Conservation (phyloP, 129 eudicot genomes). For the Flaveria bidentis region DNA sequence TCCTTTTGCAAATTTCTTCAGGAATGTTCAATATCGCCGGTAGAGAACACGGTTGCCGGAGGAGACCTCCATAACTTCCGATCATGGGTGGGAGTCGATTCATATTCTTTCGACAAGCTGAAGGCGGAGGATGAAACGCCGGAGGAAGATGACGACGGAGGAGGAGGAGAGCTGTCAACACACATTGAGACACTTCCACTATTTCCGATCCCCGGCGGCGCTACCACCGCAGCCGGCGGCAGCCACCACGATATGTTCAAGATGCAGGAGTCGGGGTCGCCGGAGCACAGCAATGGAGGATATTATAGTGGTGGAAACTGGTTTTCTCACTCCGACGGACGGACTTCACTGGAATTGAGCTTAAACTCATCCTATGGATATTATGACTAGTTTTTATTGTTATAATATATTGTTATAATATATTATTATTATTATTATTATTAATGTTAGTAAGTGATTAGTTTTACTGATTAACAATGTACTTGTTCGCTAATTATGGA, state of each 20-base stretch:
- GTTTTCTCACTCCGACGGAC: conserved; percentile 33
- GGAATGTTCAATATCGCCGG: conserved; percentile 84
- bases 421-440: too few relatives aligned
- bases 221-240: conserved; percentile 13
- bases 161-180: conserved; percentile 33
- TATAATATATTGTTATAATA: too few relatives aligned
- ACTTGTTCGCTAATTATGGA: conserved; percentile 15
- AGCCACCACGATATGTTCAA: conserved; percentile 32
- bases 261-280: conserved; percentile 3
- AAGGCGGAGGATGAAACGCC: conserved; percentile 38
- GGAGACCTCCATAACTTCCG: conserved; percentile 40
- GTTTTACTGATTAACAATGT: conserved; percentile 6
- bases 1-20: conserved; percentile 14
- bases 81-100: conserved; percentile 50
- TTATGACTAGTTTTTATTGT: conserved; percentile 26
- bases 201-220: conserved; percentile 71
- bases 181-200: conserved; percentile 81
- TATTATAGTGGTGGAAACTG: conserved; percentile 39
- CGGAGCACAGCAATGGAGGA: conserved; percentile 24
- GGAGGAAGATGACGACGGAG: conserved; percentile 25
- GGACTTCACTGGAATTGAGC: conserved; percentile 82
- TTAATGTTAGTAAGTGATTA: conserved; percentile 17
- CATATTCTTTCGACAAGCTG: conserved; percentile 41
- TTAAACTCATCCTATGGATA: conserved; percentile 58
- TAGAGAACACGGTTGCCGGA: conserved; percentile 36